Base-by-base conservation (phyloP, 169 alveolate genomes). In the Plasmodium fragile region DNA sequence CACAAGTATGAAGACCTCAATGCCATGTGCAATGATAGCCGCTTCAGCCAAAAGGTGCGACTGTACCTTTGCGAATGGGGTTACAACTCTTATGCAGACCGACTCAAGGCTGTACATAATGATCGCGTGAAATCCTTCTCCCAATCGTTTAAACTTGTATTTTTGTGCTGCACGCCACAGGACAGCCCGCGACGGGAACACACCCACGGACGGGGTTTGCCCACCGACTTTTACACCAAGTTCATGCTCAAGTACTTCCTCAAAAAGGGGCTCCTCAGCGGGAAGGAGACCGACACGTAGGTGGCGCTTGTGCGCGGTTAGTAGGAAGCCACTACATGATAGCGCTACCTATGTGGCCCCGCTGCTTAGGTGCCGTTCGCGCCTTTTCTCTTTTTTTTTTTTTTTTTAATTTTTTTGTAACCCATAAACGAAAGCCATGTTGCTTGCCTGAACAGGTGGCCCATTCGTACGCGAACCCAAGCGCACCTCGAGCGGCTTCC, bases 41-140 rank as follows among this genome's bases (percentile, higher is more conserved):
- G 80, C 69, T 30, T 59, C 55, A 55, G 34, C 45, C 80, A 90
- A 18, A 89, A 92, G 65, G 92, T 93, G 10, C 65, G 96, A 18
- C 71, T 94, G 39, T 96, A 96, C 43, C 93, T 96, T 85, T 95
- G 94, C 30, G 97, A 96, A 59, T 96, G 97, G 97, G 97, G 97
- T 30, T 80, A 95, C 13, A 92, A 93, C 36, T 93, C 96, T 32
- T 95, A 52, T 52, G 79, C 75, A 53, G 97, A 96, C 32, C 95
- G 95, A 69, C 18, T 95, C 45, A 95, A 85, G 6, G 96, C 97
- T 2, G 81, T 96, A 6, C 83, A 89, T 80, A 72, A 93, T 32
- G 96, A 96, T 83, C 70, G 87, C 92, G 81, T 89, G 13, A 89
- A 89, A 78, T 59, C 85, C 2, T 89, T 89, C n/a, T 59, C 81